Evolutionary conservation across 2,329 filamentous ascomycete species (phyloP).

Genomic region (Penicillium hesseltinei): DNA sequence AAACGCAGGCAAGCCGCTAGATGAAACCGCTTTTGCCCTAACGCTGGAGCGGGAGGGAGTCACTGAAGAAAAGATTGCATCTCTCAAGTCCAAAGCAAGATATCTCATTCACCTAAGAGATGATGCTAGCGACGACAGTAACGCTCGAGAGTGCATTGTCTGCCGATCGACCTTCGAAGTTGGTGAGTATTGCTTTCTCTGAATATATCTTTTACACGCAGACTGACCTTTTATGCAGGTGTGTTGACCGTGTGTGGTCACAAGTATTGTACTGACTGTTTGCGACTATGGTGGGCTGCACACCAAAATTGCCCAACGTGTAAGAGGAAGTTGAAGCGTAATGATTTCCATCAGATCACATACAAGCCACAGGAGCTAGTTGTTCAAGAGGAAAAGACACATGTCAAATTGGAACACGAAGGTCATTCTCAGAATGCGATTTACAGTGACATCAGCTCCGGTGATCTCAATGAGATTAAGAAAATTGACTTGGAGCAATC

Average conservation of each 20-base stretch:
- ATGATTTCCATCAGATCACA: constrained; percentile 80
- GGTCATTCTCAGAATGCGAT: constrained; percentile 53
- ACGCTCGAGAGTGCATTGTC: constrained; percentile 74
- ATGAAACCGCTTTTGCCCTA: constrained; percentile 47
- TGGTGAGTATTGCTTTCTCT: constrained; percentile 59
- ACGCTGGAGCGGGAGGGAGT: constrained; percentile 50
- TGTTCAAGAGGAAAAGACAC: constrained; percentile 56
- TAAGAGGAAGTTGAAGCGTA: constrained; percentile 63
- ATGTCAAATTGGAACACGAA: constrained; percentile 29
- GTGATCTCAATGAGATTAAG: constrained; percentile 75
- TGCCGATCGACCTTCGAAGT: constrained; percentile 73
- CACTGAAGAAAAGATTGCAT: constrained; percentile 58
- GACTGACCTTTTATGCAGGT: constrained; percentile 26
- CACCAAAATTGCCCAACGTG: constrained; percentile 81
- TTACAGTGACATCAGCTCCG: constrained; percentile 72
- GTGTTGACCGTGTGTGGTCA: constrained; percentile 78
- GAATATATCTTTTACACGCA: background rate
- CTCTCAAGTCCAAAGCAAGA: constrained; percentile 68
- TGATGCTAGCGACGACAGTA: constrained; percentile 62
- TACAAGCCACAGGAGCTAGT: constrained; percentile 73
- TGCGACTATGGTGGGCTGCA: constrained; percentile 71
- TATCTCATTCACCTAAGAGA: constrained; percentile 65
- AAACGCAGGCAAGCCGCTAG: constrained; percentile 56
- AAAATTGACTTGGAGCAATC: constrained; percentile 70
- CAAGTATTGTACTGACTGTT: constrained; percentile 86